Base-by-base conservation (phyloP, 176 grass and related monocot genomes). In the Neostapfia colusana region DNA sequence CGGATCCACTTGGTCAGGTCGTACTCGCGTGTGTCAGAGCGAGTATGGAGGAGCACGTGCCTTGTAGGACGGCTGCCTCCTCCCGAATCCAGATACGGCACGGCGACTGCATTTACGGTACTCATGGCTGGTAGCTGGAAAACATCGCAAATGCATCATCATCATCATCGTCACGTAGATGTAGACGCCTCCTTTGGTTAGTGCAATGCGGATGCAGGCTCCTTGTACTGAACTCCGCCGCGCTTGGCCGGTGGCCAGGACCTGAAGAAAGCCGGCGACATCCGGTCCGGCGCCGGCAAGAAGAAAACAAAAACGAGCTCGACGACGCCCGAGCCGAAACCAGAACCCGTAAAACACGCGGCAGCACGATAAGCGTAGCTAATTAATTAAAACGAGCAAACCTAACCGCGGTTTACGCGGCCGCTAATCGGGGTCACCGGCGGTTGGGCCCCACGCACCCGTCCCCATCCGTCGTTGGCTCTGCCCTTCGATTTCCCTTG, bases 41-140 rank as follows among this genome's bases (percentile, higher is more conserved):
- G 60, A 34, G 71, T 17, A 43, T 51, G 50, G 25, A 34, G 0
- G 26, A 27, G 68, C 85, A 83, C 74, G 73, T 83, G 85, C 74
- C 28, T 8, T 67, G 60, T 73, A 49, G 56, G 55, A 54, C 43
- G 38, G 46, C 36, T 64, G 25, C 63, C 58, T 57, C 45, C 45
- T 39, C 35, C 4, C 9, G 35, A 70, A 57, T 27, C 25, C 65
- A 54, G 54, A 36, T 63, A 54, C n/a, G 3, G 70, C 54, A 24
- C 36, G 51, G 17, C 43, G 13, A 61, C 21, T 10, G 76, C 45
- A 65, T 72, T 60, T 69, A 60, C 39, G 69, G 3, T 2, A 2
- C 20, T 17, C 28, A 2, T 2, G 53, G 25, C 4, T 1, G 11
- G 2, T 18, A 35, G 27, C 9, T 9, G 7, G 28, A 4, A 1